These are phyloP conservation scores for Paecilomyces sp. DNA, from an alignment of 2,329 filamentous ascomycete genomes.

Conservation along the genomic window DNA sequence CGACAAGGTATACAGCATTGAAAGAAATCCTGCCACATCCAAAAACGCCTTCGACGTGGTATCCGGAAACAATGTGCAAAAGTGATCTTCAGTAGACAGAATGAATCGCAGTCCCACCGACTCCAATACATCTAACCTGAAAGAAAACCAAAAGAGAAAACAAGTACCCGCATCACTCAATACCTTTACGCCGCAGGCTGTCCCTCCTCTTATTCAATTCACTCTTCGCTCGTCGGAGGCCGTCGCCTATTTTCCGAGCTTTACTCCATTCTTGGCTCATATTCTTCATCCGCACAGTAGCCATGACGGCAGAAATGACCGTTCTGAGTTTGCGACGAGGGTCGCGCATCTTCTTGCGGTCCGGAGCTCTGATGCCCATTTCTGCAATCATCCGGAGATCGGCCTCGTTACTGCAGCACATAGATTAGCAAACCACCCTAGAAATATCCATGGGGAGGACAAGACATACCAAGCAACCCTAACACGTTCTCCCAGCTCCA, in stretches of 20 bases:
- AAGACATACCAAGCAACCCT: constrained; percentile 67
- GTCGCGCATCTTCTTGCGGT: constrained; percentile 20
- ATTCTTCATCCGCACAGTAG: constrained; percentile 38
- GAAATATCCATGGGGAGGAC: not conserved
- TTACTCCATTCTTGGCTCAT: constrained; percentile 39
- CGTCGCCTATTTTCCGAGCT: constrained; percentile 36
- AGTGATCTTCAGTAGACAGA: not conserved
- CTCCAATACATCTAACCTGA: not conserved
- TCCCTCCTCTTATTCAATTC: constrained; percentile 33
- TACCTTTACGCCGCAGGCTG: constrained; percentile 9
- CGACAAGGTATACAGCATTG: not conserved
- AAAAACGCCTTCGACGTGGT: not conserved
- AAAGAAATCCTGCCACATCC: not conserved
- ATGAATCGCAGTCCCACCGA: not conserved
- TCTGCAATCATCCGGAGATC: constrained; percentile 78
- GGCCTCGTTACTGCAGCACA: constrained; percentile 72
- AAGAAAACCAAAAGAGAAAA: not conserved
- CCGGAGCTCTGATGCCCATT: constrained; percentile 60
- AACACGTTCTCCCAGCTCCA: constrained; percentile 66
- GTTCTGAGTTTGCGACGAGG: constrained; percentile 36
- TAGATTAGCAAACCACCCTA: constrained; percentile 15
- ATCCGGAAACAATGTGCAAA: not conserved
- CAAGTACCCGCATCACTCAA: constrained; percentile 3
- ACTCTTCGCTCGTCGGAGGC: constrained; percentile 34
- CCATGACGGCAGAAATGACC: constrained; percentile 36